These are phyloP conservation scores for Sporothrix brunneoviolacea DNA, from an alignment of 2,329 filamentous ascomycete species.

Conservation along the genomic window DNA sequence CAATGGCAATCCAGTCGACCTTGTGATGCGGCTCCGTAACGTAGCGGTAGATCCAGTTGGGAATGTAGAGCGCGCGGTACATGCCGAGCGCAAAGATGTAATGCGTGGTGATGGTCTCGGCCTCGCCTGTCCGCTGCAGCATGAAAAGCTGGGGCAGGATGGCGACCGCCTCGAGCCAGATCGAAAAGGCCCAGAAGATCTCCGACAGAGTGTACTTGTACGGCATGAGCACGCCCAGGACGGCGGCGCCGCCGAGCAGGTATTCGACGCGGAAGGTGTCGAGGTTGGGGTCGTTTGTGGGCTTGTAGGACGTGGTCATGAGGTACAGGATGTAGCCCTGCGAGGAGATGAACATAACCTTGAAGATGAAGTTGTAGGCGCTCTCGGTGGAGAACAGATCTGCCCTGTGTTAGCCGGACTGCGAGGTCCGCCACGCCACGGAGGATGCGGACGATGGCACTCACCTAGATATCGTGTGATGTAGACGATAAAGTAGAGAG, in stretches of 20 bases:
- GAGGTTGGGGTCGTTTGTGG: slow-evolving; percentile 91
- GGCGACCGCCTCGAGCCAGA: slow-evolving; percentile 95
- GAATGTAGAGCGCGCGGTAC: slow-evolving; percentile 93
- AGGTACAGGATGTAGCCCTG: slow-evolving; percentile 95
- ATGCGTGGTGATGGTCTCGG: slow-evolving; percentile 98
- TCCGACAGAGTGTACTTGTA: slow-evolving; percentile 77
- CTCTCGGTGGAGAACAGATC: slow-evolving; percentile 82
- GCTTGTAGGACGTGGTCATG: slow-evolving; percentile 96
- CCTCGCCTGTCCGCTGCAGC: slow-evolving; percentile 94
- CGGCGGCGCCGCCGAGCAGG: slow-evolving; percentile 71
- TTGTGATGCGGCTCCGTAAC: slow-evolving; percentile 64
- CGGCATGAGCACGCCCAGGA: slow-evolving; percentile 76
- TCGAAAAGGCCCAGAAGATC: slow-evolving; percentile 95
- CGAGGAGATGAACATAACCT: slow-evolving; percentile 85
- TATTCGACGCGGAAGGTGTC: slow-evolving; percentile 98
- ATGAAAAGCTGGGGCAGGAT: slow-evolving; percentile 98
- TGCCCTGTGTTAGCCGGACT: slow-evolving; percentile 33
- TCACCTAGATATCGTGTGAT: slow-evolving; percentile 82
- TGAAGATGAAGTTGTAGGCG: slow-evolving; percentile 91
- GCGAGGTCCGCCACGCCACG: no score
- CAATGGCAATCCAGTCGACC: slow-evolving; percentile 76
- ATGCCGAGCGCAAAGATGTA: slow-evolving; percentile 90
- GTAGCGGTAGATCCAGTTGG: slow-evolving; percentile 96
- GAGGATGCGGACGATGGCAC: no score
- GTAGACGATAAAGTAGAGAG: slow-evolving; percentile 90